These are phyloP conservation scores for Torulaspora franciscae DNA, from an alignment of 805 yeast genomes.

Conservation along the genomic window DNA sequence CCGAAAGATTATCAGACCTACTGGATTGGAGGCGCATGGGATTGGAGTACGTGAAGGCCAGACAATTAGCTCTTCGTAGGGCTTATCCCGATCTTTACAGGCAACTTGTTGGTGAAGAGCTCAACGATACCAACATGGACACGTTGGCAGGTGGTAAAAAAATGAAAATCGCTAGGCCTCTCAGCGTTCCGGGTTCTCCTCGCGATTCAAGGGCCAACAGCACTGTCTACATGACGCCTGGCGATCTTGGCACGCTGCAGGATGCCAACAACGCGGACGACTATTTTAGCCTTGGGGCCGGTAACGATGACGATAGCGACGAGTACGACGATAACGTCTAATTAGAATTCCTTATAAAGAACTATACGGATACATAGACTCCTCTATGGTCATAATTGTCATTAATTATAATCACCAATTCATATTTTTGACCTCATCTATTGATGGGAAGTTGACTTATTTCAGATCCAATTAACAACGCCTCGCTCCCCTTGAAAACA, in stretches of 20 bases:
- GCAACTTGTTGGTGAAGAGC: conserved; percentile 32
- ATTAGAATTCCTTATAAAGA: background rate
- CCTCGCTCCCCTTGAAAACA: background rate
- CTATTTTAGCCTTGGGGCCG: conserved; percentile 48
- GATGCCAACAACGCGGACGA: conserved; percentile 82
- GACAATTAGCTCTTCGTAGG: conserved; percentile 84
- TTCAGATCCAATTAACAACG: background rate
- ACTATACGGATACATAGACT: background rate
- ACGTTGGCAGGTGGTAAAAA: conserved; percentile 38
- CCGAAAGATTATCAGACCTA: conserved; percentile 87
- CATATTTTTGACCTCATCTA: background rate
- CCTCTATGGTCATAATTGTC: background rate
- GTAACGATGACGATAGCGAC: conserved; percentile 41
- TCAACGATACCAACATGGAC: conserved; percentile 30
- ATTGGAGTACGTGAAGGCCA: conserved; percentile 88
- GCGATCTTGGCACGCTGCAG: conserved; percentile 93
- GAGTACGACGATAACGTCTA: conserved; percentile 36
- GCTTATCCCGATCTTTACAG: conserved; percentile 86
- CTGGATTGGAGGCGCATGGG: conserved; percentile 99
- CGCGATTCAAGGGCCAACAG: conserved; percentile 42
- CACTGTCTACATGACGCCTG: conserved; percentile 87
- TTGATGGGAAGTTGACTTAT: background rate
- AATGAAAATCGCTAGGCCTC: conserved; percentile 79
- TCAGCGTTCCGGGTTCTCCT: conserved; percentile 97
- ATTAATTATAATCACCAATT: background rate